Base-by-base conservation (phyloP, 352 stramenopile genomes). In the Globisporangium lucens region DNA sequence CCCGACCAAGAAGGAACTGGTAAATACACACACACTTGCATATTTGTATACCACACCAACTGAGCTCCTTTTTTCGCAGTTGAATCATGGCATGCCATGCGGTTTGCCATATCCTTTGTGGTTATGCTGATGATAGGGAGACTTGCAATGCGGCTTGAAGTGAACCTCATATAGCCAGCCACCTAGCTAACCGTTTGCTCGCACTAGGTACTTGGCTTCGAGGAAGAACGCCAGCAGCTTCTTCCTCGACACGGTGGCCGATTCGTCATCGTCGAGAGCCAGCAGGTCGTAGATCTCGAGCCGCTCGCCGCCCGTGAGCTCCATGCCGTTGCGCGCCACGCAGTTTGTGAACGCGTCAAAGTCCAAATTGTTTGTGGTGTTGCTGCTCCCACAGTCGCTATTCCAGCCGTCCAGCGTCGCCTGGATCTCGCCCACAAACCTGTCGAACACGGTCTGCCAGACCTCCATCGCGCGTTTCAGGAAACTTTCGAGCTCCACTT, bases 271-370 rank as follows among this genome's bases (percentile, higher is more conserved):
- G 3, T 89, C 78, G 6, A 65, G 67, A 12, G 73, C 74, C 29
- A 91, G 61, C 55, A 79, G 38, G 38, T 89, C 81, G 49, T 88
- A 90, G 17, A 86, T 62, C 65, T 91, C 81, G 27, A 87, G 75
- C 6, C 80, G 52, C 47, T 91, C 79, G 2, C 80, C 79, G 1
- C 71, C 82, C 0, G 78, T 88, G 41, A 91, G 72, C 22, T 90
- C 81, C 43, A 89, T 41, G 4, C 49, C 73, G 22, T 77, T 85
- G 2, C 60, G 65, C 13, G 35, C 52, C 0, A 88, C 65, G 24
- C 71, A 81, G 24, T 53, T 60, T 1, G 65, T 51, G 65, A 91
- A 88, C 1, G 72, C 70, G 27, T 85, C 69, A 13, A 83, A 67
- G 22, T 89, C 71, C 15, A 89, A 72, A 33, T 69, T 35, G 15